phyloP scores from a whole-genome alignment of 805 yeast species.

The Wickerhamiella azymoides region DNA sequence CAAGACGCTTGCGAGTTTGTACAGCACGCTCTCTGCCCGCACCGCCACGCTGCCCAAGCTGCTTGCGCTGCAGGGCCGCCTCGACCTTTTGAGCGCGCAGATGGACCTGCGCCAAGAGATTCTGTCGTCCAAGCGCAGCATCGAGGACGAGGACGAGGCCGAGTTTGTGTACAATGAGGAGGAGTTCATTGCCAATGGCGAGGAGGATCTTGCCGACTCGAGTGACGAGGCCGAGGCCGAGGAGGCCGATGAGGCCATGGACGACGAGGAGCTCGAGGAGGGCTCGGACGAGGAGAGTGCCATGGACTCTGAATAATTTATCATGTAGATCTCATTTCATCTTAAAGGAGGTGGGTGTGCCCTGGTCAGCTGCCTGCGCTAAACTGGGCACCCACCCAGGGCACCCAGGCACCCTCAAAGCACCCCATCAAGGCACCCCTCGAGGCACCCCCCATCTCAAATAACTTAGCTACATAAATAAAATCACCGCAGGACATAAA shows the following conservation, averaged over 20 bases:
- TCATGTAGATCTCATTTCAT: background rate
- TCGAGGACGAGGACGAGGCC: slow-evolving; percentile 26
- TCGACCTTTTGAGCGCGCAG: slow-evolving; percentile 66
- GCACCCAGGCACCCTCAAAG: too few species aligned
- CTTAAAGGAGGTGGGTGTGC: too few species aligned
- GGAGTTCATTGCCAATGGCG: slow-evolving; percentile 34
- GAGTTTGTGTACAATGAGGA: slow-evolving; percentile 28
- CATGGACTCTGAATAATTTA: slow-evolving; percentile 4
- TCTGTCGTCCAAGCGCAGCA: slow-evolving; percentile 24
- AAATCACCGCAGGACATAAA: background rate
- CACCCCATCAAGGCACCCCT: too few species aligned
- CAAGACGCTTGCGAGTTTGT: slow-evolving; percentile 42
- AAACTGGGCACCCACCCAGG: too few species aligned
- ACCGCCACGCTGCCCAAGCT: slow-evolving; percentile 50
- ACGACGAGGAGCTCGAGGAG: background rate
- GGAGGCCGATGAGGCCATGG: slow-evolving; percentile 21
- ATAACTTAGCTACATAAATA: background rate
- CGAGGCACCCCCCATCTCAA: too few species aligned
- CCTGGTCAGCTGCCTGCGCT: too few species aligned
- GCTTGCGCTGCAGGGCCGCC: slow-evolving; percentile 72
- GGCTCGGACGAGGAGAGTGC: background rate
- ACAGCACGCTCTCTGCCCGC: slow-evolving; percentile 41
- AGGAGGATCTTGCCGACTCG: slow-evolving; percentile 30
- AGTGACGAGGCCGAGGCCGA: slow-evolving; percentile 23
- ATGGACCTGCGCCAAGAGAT: slow-evolving; percentile 49